Conservation (phyloP, 75 land plant species). For the Cunninghamia lanceolata region DNA sequence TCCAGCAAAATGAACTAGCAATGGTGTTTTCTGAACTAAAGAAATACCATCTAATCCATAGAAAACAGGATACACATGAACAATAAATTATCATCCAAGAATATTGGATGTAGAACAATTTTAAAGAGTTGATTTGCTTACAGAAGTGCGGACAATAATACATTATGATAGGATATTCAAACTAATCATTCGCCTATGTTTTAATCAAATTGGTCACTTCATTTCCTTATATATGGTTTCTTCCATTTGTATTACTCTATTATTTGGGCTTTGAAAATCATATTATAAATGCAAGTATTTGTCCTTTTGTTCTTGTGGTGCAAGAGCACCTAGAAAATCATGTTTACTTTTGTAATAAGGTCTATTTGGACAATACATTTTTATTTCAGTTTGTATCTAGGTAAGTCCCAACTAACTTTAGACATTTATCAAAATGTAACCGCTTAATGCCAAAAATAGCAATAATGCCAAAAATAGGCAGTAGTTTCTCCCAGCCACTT, state of each 20-base stretch:
- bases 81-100: not conserved
- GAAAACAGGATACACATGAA: not conserved
- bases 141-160: not conserved
- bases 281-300: not conserved
- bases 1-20: not conserved
- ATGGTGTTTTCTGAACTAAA: not conserved
- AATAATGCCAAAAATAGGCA: too few species aligned
- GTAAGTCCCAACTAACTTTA: too few species aligned
- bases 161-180: not conserved
- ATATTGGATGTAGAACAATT: not conserved
- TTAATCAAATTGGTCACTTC: not conserved
- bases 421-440: too few species aligned
- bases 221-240: not conserved
- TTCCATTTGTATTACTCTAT: not conserved
- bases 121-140: not conserved
- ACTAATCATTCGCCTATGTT: not conserved
- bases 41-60: not conserved
- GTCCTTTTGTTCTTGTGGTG: slow-evolving; percentile 1
- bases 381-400: too few species aligned
- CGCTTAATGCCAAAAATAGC: too few species aligned
- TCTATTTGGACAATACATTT: too few species aligned
- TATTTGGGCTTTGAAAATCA: not conserved
- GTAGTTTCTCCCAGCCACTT: too few species aligned
- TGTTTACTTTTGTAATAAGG: too few species aligned
- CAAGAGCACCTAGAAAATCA: too few species aligned